Percentiles rank a stretch among this genome's conserved stretches.
Evolutionary conservation across 176 grass and related monocot species (phyloP).

Genomic region (Miscanthus lutarioriparius): DNA sequence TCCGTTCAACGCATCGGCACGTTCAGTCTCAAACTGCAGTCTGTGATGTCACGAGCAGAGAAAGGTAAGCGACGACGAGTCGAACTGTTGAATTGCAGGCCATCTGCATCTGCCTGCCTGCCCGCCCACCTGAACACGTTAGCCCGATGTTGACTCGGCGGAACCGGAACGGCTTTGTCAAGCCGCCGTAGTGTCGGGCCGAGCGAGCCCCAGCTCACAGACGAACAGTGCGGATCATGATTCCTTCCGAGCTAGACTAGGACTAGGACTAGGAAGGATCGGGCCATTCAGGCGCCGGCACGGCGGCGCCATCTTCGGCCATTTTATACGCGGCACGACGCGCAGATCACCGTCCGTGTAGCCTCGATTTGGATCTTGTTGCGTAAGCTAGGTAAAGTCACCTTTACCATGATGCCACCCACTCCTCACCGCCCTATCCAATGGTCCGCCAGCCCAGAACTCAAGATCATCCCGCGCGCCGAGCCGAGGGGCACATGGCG

Average conservation of each 20-base stretch:
- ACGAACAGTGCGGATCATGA: background rate
- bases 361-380: background rate
- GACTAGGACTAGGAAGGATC: background rate
- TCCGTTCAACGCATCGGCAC: background rate
- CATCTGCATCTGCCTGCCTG: slow-evolving; percentile 12
- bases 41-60: slow-evolving; percentile 9
- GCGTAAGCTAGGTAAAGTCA: background rate
- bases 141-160: slow-evolving; percentile 19
- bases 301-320: background rate
- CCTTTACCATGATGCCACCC: background rate
- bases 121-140: slow-evolving; percentile 17
- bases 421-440: background rate
- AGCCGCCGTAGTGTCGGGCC: background rate
- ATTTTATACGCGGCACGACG: too few relatives aligned
- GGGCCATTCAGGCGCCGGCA: background rate
- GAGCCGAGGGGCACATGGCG: background rate
- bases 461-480: background rate
- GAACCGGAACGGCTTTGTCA: background rate
- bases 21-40: background rate
- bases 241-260: too few relatives aligned
- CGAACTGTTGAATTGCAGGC: background rate
- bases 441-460: background rate
- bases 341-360: background rate
- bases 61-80: background rate
- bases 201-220: background rate